Conservation (phyloP, 1,284 basidiomycete species). For the Microbotryum scabiosae region DNA sequence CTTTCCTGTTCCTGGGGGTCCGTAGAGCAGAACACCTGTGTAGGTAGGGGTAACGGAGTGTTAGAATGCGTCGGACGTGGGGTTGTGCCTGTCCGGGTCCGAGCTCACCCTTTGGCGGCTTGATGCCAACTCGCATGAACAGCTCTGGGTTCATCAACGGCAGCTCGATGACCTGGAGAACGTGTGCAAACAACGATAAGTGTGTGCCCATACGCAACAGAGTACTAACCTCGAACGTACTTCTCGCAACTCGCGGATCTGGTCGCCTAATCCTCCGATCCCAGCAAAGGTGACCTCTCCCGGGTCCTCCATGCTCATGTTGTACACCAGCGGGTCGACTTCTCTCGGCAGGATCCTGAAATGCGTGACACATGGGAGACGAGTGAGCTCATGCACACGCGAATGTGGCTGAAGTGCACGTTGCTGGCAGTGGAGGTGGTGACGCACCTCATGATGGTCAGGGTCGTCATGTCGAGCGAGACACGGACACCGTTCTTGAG, state of each 20-base stretch:
- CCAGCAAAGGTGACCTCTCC: conserved; percentile 92
- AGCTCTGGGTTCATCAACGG: conserved; percentile 92
- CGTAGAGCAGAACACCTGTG: conserved; percentile 66
- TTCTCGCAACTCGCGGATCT: conserved; percentile 93
- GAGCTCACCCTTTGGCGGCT: conserved; percentile 74
- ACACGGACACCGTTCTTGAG: conserved; percentile 92
- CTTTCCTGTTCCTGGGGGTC: conserved; percentile 91
- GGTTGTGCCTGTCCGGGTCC: neutral
- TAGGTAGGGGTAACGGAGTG: no score
- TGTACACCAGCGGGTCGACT: conserved; percentile 96
- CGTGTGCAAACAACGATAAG: no score
- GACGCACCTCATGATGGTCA: conserved; percentile 82
- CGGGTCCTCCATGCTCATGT: conserved; percentile 98
- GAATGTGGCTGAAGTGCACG: neutral
- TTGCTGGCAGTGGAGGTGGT: neutral
- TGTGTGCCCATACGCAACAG: neutral
- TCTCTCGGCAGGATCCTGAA: conserved; percentile 77
- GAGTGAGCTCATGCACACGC: neutral
- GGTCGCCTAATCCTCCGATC: conserved; percentile 91
- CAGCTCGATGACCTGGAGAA: conserved; percentile 76
- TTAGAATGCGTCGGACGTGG: no score
- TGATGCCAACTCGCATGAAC: conserved; percentile 91
- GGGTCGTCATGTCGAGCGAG: conserved; percentile 97
- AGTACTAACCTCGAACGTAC: conserved; percentile 43
- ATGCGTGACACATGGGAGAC: neutral